Base-by-base conservation (phyloP, 192 early-diverging fungal species). In the Thamnidium elegans region DNA sequence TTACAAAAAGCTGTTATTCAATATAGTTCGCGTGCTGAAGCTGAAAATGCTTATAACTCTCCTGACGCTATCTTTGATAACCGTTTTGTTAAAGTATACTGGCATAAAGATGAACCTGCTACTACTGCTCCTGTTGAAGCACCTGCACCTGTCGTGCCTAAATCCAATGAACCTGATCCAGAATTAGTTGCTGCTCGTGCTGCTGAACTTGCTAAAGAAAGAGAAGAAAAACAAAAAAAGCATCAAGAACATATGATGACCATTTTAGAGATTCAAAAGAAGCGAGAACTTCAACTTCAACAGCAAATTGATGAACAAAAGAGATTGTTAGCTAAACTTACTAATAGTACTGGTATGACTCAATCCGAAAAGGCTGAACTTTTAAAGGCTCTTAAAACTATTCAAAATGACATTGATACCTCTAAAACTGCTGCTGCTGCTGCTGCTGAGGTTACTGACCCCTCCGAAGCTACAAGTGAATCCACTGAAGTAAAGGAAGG, bases 1-100 rank as follows among this genome's bases (percentile, higher is more conserved):
- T 31, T 52, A n/a, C 71, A 74, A 7, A 78, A 79, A 32, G 90
- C 90, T 4, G 68, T 85, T 30, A 66, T 94, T 30, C 86, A 90
- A 55, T 94, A 85, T 58, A 71, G 77, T 56, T 71, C 65, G 3
- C 71, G 70, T 15, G 67, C 72, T 4, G 92, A 93, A 65, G 92
- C 92, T 2, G 71, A 73, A 21, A 84, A 81, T 7, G 90, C 90
- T 10, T 86, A 91, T 56, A 78, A 77, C 44, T 87, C 84, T 19
- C 92, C 92, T 3, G 87, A 90, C 14, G 80, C 86, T 9, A 89
- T 94, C 39, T 94, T 94, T 76, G 88, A 80, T 17, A 94, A 94
- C 69, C 84, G 92, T 20, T 94, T 94, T 65, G 92, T 94, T 50
- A 90, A 90, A 62, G 85, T 94, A n/a, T 93, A 83, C 70, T 93